A percentile compares a stretch with the other conserved stretches of the same genome.
These are phyloP conservation scores for Fraxinus greggii DNA, from an alignment of 305 asterid genomes.

Conservation along the genomic window DNA sequence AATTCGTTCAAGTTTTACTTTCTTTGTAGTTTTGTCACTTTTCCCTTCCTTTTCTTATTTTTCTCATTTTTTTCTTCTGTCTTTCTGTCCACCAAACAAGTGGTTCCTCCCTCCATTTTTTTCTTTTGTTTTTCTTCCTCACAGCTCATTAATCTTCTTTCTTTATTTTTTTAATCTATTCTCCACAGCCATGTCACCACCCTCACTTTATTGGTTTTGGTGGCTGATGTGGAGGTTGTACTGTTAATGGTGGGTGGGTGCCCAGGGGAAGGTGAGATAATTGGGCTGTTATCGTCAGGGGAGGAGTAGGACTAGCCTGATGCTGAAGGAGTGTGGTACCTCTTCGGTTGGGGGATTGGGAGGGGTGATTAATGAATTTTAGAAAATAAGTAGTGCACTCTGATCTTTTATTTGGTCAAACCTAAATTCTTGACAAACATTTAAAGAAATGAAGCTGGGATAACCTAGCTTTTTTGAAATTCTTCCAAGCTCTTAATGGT, in stretches of 20 bases:
- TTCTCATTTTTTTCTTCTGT: neutral
- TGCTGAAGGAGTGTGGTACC: neutral
- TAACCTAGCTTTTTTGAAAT: neutral
- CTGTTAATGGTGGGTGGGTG: neutral
- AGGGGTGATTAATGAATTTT: neutral
- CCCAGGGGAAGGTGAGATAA: neutral
- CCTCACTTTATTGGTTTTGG: neutral
- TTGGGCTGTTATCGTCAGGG: neutral
- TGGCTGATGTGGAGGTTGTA: neutral
- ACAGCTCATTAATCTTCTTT: neutral
- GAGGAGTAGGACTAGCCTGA: neutral
- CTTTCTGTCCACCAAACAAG: neutral
- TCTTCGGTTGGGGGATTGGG: neutral
- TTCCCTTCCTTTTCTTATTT: neutral
- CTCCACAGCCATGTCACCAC: neutral
- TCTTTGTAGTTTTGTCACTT: neutral
- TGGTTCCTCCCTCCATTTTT: neutral
- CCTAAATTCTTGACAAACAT: neutral
- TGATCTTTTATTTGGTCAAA: neutral
- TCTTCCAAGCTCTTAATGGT: neutral
- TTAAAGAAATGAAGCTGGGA: neutral
- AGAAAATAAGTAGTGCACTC: neutral
- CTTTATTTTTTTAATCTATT: neutral
- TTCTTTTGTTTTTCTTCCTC: neutral
- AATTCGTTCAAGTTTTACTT: neutral